A percentile compares a stretch with the other conserved stretches of the same genome.
These are phyloP conservation scores for Phytophthora crassamura DNA, from an alignment of 352 stramenopile species.

Conservation along the genomic window DNA sequence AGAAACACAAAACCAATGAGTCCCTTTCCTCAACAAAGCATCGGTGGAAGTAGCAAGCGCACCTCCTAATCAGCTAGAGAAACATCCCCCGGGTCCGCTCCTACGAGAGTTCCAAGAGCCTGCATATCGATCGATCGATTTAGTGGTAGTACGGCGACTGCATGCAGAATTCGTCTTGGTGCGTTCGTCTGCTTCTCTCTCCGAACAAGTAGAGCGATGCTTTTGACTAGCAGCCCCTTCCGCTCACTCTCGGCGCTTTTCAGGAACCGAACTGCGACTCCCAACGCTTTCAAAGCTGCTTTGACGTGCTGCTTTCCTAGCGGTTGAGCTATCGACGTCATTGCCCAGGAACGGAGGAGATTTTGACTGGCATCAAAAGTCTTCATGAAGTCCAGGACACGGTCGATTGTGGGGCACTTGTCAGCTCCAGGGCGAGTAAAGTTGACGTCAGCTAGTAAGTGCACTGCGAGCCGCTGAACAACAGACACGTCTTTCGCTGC, in stretches of 20 bases:
- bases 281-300: conserved; percentile 33
- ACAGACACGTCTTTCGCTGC: conserved; percentile 62
- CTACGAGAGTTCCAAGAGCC: conserved; percentile 37
- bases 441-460: conserved; percentile 54
- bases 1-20: background rate
- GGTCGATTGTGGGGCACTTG: conserved; percentile 4
- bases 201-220: conserved; percentile 56
- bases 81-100: conserved; percentile 37
- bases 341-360: conserved; percentile 11
- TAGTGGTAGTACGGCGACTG: conserved; percentile 58
- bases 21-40: background rate
- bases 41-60: conserved; percentile 2
- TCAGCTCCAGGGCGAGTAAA: conserved; percentile 14
- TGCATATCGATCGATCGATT: conserved; percentile 63
- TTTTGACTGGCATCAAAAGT: conserved; percentile 12
- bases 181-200: conserved; percentile 2
- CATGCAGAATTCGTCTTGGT: conserved; percentile 27
- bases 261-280: conserved; percentile 37
- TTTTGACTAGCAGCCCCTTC: conserved; percentile 63
- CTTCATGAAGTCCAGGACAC: conserved; percentile 21
- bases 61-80: conserved; percentile 60
- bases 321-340: conserved; percentile 14
- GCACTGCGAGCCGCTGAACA: conserved; percentile 49
- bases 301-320: conserved; percentile 50
- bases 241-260: conserved; percentile 26